Evolutionary conservation across 2,329 filamentous ascomycete species (phyloP).

Genomic region (Colletotrichum melonis): DNA sequence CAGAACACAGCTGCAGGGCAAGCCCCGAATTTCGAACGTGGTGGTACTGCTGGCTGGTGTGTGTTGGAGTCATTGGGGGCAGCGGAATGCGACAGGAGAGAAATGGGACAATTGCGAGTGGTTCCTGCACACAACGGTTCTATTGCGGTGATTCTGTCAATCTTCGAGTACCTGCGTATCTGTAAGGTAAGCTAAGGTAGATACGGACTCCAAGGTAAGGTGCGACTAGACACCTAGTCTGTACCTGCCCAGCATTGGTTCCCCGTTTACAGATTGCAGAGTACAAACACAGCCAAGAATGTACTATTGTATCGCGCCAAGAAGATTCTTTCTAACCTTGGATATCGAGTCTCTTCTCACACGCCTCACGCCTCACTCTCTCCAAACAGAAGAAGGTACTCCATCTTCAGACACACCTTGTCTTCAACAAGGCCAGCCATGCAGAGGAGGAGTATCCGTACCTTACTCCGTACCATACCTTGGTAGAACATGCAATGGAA

Average conservation of each 20-base stretch:
- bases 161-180: too few species aligned
- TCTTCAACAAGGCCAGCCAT: background rate
- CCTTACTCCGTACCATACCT: too few species aligned
- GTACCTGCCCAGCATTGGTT: background rate
- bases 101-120: background rate
- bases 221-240: background rate
- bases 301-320: background rate
- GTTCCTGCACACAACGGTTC: too few species aligned
- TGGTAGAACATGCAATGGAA: background rate
- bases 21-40: slow-evolving; percentile 5
- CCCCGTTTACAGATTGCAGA: background rate
- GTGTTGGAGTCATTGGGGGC: background rate
- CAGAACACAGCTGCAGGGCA: slow-evolving; percentile 4
- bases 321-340: background rate
- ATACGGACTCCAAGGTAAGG: too few species aligned
- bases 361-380: slow-evolving; percentile 8
- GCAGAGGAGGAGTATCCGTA: background rate
- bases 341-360: background rate
- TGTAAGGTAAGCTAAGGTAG: too few species aligned
- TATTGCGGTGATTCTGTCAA: too few species aligned
- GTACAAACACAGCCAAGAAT: background rate
- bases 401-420: background rate
- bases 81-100: background rate
- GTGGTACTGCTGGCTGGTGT: background rate
- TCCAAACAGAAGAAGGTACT: background rate